phyloP scores from a whole-genome alignment of 345 rosid genomes.

The Eucalyptus shirleyi region DNA sequence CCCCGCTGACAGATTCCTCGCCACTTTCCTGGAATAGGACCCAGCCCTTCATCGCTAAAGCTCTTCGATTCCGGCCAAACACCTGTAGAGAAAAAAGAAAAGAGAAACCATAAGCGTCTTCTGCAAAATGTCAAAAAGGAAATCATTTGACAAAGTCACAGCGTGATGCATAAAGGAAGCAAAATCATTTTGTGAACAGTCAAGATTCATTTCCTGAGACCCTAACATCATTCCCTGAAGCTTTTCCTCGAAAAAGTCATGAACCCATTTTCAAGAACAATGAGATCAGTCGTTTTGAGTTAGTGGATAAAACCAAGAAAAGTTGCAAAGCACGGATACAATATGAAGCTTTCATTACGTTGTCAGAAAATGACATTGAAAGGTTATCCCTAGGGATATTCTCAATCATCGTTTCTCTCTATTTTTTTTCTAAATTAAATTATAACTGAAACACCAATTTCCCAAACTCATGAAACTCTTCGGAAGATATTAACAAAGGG shows the following conservation, averaged over 20 bases:
- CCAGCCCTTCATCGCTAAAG: constrained; percentile 1
- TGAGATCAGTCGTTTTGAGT: neutral
- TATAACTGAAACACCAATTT: neutral
- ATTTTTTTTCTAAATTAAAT: neutral
- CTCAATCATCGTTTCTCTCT: neutral
- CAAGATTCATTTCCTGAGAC: neutral
- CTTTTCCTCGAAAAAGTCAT: neutral
- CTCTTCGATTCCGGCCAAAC: constrained; percentile 23
- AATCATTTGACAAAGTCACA: neutral
- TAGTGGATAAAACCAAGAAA: neutral
- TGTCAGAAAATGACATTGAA: neutral
- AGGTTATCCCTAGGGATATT: neutral
- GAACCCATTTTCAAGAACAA: neutral
- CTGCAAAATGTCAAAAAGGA: neutral
- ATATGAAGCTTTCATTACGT: neutral
- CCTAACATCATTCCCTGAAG: neutral
- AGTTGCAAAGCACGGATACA: neutral
- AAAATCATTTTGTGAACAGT: neutral
- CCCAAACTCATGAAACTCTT: neutral
- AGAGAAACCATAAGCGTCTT: neutral
- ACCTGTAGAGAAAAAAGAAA: neutral
- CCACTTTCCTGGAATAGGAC: constrained; percentile 9
- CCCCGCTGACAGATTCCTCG: neutral
- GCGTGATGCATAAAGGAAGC: neutral
- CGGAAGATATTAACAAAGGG: neutral